Percentiles rank a stretch among this genome's conserved stretches.
Conservation (phyloP, 2,329 filamentous ascomycete species). For the Cordyceps pruinosa region DNA sequence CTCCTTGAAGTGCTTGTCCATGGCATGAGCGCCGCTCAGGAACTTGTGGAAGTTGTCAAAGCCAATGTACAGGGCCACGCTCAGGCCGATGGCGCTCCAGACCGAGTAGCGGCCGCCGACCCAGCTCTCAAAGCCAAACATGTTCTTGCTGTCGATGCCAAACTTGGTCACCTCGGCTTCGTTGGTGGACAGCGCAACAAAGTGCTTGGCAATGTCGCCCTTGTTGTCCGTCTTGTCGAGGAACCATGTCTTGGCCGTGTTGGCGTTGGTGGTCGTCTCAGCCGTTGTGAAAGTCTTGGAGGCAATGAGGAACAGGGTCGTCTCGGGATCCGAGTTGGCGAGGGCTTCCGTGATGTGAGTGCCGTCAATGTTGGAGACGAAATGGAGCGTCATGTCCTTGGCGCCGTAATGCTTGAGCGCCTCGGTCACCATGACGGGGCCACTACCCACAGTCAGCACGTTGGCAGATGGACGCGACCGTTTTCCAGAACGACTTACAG, state of each 20-base stretch:
- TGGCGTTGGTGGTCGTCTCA: conserved; percentile 94
- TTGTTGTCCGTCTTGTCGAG: conserved; percentile 68
- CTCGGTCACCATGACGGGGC: conserved; percentile 98
- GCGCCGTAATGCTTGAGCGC: conserved; percentile 92
- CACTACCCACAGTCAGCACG: conserved; percentile 45
- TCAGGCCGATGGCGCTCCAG: conserved; percentile 96
- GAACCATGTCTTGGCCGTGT: conserved; percentile 96
- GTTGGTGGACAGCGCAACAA: conserved; percentile 96
- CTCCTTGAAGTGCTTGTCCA: conserved; percentile 97
- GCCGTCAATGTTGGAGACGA: conserved; percentile 98
- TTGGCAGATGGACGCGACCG: conserved; percentile 21
- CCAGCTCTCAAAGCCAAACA: conserved; percentile 99
- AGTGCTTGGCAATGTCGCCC: conserved; percentile 94
- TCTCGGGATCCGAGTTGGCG: conserved; percentile 83
- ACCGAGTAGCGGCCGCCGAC: conserved; percentile 97
- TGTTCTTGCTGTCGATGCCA: conserved; percentile 97
- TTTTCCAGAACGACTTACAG: conserved; percentile 59
- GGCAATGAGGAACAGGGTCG: conserved; percentile 95
- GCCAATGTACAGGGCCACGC: conserved; percentile 89
- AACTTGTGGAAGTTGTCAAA: conserved; percentile 98
- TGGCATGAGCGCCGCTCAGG: conserved; percentile 86
- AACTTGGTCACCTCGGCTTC: conserved; percentile 94
- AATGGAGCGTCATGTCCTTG: conserved; percentile 82
- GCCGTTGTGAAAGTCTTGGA: conserved; percentile 99
- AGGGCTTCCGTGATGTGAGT: conserved; percentile 96